Evolutionary conservation across 2,329 filamentous ascomycete species (phyloP).

Genomic region (Stachybotrys chartarum): DNA sequence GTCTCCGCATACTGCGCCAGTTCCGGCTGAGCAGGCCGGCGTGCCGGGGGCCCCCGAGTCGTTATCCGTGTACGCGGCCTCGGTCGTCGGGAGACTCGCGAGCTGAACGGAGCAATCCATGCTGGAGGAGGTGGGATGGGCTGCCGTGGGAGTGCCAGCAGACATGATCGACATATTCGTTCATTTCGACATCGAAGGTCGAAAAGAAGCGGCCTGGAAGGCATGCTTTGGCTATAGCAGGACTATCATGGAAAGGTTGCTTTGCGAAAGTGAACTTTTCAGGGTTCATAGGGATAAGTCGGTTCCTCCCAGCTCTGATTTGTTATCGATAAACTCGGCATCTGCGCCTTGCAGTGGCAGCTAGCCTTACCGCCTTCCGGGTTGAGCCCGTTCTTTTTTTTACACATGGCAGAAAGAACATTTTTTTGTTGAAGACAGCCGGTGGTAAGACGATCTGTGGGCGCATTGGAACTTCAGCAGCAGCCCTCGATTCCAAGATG

Average conservation of each 20-base stretch:
- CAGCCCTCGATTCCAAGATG: conserved; percentile 26
- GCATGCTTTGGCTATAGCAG: conserved; percentile 18
- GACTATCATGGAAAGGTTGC: neutral
- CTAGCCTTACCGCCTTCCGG: conserved; percentile 21
- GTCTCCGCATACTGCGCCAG: conserved; percentile 18
- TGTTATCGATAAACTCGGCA: conserved; percentile 24
- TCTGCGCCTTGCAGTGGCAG: conserved; percentile 6
- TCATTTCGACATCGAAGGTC: conserved; percentile 26
- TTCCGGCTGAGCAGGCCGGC: conserved; percentile 18
- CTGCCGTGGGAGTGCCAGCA: conserved; percentile 19
- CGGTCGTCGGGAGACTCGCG: conserved; percentile 13
- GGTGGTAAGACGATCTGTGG: conserved; percentile 9
- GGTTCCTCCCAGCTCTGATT: neutral
- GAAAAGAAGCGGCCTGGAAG: conserved; percentile 25
- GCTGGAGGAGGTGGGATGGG: conserved; percentile 10
- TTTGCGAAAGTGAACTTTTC: neutral
- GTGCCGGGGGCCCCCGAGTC: conserved; percentile 8
- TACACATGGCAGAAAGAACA: conserved; percentile 27
- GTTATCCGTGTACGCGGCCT: conserved; percentile 10
- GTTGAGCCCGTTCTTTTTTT: conserved; percentile 7
- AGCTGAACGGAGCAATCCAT: conserved; percentile 25
- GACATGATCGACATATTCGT: conserved; percentile 30
- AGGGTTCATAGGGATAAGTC: neutral
- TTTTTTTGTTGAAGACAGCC: conserved; percentile 20
- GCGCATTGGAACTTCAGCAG: conserved; percentile 1